Percentiles rank a stretch among this genome's conserved stretches.
phyloP scores from a whole-genome alignment of 1,284 basidiomycete genomes.

The Trametes sp. region DNA sequence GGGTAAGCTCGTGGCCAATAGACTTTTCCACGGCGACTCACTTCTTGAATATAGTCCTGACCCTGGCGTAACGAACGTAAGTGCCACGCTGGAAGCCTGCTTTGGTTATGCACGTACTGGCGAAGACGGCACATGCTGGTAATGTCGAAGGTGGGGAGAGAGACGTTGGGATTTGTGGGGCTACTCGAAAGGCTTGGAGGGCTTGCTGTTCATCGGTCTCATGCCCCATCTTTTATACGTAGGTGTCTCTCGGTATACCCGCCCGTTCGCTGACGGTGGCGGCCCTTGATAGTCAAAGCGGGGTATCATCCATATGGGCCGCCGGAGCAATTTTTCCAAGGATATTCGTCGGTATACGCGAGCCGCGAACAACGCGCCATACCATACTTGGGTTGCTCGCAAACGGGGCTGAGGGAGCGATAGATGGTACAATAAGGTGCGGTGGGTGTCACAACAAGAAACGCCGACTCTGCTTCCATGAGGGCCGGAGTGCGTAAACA shows the following conservation, averaged over 20 bases:
- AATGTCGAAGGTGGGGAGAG: not conserved
- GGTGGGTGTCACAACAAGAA: conserved; percentile 1
- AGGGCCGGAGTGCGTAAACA: conserved; percentile 3
- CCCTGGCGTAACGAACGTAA: conserved; percentile 19
- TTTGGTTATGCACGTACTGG: conserved; percentile 32
- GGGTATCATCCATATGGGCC: not conserved
- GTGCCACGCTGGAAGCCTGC: not conserved
- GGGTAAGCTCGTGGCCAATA: conserved; percentile 5
- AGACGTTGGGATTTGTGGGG: not conserved
- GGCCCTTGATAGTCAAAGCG: not conserved
- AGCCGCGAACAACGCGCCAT: conserved; percentile 13
- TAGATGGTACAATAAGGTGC: not conserved
- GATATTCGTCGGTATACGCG: not conserved
- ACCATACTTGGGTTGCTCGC: conserved; percentile 17
- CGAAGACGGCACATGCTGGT: conserved; percentile 36
- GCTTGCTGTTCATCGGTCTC: not conserved
- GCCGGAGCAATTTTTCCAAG: conserved; percentile 3
- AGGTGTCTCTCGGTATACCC: not conserved
- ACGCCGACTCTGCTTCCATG: conserved; percentile 4
- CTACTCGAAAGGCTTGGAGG: not conserved
- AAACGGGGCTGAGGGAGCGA: conserved; percentile 13
- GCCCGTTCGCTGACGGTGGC: conserved; percentile 4
- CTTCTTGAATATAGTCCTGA: conserved; percentile 36
- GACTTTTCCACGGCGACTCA: not conserved
- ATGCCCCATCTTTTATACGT: conserved; percentile 14